Base-by-base conservation (phyloP, 345 rosid genomes). In the Eucalyptus leucophloia region DNA sequence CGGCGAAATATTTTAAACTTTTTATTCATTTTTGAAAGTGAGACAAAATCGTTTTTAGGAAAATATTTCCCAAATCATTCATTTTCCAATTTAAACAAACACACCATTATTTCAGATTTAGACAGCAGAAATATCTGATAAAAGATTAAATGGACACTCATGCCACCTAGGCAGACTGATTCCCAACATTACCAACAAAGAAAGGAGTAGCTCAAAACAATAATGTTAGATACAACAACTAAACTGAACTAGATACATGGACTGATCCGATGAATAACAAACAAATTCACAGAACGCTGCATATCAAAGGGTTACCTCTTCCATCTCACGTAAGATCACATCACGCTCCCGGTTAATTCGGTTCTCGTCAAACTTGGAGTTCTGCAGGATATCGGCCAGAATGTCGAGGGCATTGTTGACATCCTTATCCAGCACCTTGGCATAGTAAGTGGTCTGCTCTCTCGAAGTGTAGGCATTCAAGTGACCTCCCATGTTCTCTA, bases 401-500 rank as follows among this genome's bases (percentile, higher is more conserved):
- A 98, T 95, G 93, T 94, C 95, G 18, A 94, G 91, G 89, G 93
- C 95, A 93, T 94, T 91, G 53, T 91, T 91, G 8, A 97, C 97
- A 92, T 96, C 94, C 49, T 95, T 95, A 51, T 95, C 98, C 98
- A 97, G 16, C 30, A 98, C 98, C 87, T 97, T 97, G 3, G 99
- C 99, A 45, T 97, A 97, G 89, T 98, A 98, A 30, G 99, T 96
- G 15, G 99, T 97, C 93, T 97, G 99, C 89, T 97, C 99, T 93
- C 99, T 96, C 16, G 97, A 96, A 3, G 99, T 98, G 89, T 97
- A 97, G 17, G 99, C 99, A 90, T 97, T 98, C 92, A 98, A 91
- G 92, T 97, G 99, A 12, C 99, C 99, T 5, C 99, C 99, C 94
- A 97, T 96, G 87, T 96, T 94, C 94, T 98, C 99, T 54, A 98